phyloP scores from a whole-genome alignment of 1,284 basidiomycete genomes.

The Fereydounia khargensis region DNA sequence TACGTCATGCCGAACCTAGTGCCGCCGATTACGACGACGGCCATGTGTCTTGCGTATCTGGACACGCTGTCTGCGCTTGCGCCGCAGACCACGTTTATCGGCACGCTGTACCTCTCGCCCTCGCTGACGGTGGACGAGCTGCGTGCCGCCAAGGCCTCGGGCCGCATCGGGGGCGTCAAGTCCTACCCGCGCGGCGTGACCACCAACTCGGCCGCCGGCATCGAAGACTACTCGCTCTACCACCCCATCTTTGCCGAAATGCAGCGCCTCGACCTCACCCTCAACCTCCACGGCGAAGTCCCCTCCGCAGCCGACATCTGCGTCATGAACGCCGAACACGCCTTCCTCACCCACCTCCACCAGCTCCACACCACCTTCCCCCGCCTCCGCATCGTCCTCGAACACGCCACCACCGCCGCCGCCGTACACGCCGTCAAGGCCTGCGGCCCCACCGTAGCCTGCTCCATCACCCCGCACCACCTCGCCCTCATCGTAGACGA shows the following conservation, averaged over 20 bases:
- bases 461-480: conserved; percentile 97
- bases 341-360: conserved; percentile 83
- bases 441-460: conserved; percentile 73
- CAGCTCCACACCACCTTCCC: conserved; percentile 84
- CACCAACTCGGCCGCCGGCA: conserved; percentile 93
- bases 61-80: conserved; percentile 73
- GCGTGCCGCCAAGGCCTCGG: conserved; percentile 66
- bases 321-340: conserved; percentile 88
- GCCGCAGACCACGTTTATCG: conserved; percentile 78
- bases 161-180: conserved; percentile 71
- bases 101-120: conserved; percentile 92
- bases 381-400: conserved; percentile 89
- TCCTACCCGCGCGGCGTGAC: conserved; percentile 97
- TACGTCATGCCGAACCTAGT: conserved; percentile 99
- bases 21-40: conserved; percentile 84
- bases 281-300: conserved; percentile 96
- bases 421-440: conserved; percentile 73
- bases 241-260: conserved; percentile 93
- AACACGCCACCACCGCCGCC: conserved; percentile 95
- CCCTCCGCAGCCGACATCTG: conserved; percentile 84
- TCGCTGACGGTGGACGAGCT: conserved; percentile 89
- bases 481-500: conserved; percentile 91
- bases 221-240: conserved; percentile 92
- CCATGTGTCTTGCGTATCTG: conserved; percentile 79
- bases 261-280: conserved; percentile 87